Base-by-base conservation (phyloP, 139 green algal genomes). In the Chlamydomonas eustigma region DNA sequence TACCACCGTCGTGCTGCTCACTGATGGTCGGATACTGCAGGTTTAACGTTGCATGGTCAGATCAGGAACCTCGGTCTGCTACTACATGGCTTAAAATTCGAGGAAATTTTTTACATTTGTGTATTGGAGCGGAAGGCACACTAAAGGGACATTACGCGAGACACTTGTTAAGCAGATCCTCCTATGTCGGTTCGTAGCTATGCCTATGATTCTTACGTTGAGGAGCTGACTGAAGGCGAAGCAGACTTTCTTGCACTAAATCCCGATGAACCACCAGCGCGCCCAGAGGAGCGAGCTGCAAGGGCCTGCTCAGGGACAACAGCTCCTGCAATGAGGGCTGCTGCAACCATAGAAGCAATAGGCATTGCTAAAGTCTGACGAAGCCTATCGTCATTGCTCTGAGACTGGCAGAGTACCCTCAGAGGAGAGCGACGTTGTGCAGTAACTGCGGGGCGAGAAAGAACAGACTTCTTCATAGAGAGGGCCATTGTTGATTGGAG, bases 241-340 rank as follows among this genome's bases (percentile, higher is more conserved):
- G 52, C 4, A 68, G 6, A 5, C 35, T 50, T 50, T 77, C 79
- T 69, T 1, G 74, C 32, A 3, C 37, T 28, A 33, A 84, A 84
- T 71, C 79, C 79, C 31, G 51, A 74, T 31, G 39, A 76, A 64
- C 79, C 79, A 50, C 79, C 79, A 12, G 79, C 64, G 3, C 79
- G 74, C 35, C 79, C 79, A 33, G 50, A 58, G 18, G 79, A 80
- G 6, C 74, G 69, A 2, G 79, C 74, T 30, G 79, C 79, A 34
- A 81, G 25, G 2, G 79, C 79, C 5, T 84, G 69, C n/a, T 80
- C 79, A 1, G 79, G 79, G 12, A 78, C 37, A 5, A 72, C 50
- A 3, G 75, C 69, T n/a, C 79, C 51, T 36, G 69, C 50, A n/a
- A 84, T 71, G 1, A 84, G 69, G 0, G 79, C 79, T 3, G 79